Base-by-base conservation (phyloP, 1,139 yeast species). In the Yamadazyma dendronema region DNA sequence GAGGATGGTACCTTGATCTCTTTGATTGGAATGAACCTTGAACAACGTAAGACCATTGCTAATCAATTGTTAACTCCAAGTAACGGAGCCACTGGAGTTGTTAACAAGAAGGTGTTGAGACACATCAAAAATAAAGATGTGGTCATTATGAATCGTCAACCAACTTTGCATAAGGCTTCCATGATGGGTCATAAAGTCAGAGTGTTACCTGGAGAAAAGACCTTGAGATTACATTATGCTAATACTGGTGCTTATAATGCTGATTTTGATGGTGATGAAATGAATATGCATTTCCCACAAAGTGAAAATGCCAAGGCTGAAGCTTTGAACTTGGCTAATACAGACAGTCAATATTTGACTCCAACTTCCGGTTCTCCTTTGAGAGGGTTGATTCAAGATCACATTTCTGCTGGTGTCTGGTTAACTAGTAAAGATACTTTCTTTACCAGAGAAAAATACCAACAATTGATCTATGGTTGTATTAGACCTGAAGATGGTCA, bases 201-300 rank as follows among this genome's bases (percentile, higher is more conserved):
- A 54, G 97, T 94, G 28, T 74, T 94, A 53, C 98, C 97, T 3
- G 95, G 96, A 44, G 98, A 94, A 59, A 94, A 94, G 72, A 94
- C 98, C 3, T 73, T 94, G 52, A 80, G 99, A 60, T 74, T 94
- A 62, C 99, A 94, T 64, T 94, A 94, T 63, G 98, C 99, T 51
- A 94, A 94, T 62, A 94, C 98, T 33, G 97, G 97, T 69, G 97
- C 98, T 37, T 89, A 89, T 66, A 94, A 92, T 63, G 98, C 98
- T 30, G 99, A 94, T 77, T 94, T 94, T 56, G 99, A 94, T 69
- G 99, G 99, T 72, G 99, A 94, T 67, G 99, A 94, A 72, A 94
- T 94, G 99, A 94, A 94, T 61, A 85, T 94, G 97, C 99, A 94
- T 68, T 92, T 94, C 74, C 99, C 99, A 22, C 99, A 94, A 68